phyloP scores from a whole-genome alignment of 257 asterid genomes.

The Dorcoceras hygrometricum region DNA sequence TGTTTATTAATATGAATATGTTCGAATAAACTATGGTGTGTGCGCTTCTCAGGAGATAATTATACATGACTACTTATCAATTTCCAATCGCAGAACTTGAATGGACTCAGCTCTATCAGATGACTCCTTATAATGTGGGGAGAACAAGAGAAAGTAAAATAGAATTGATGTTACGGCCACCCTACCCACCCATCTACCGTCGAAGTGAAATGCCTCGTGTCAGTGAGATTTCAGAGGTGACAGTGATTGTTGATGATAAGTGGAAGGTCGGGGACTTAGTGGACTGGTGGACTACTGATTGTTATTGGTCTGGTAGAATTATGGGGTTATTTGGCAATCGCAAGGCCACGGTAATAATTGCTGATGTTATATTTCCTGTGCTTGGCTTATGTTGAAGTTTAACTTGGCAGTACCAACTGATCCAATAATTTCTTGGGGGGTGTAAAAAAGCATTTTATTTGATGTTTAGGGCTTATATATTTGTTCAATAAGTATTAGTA shows the following conservation, averaged over 20 bases:
- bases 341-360: slow-evolving; percentile 56
- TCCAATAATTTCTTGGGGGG: not conserved
- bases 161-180: slow-evolving; percentile 63
- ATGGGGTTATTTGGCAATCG: slow-evolving; percentile 37
- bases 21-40: not conserved
- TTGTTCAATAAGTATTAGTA: slow-evolving; percentile 8
- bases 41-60: not conserved
- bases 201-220: slow-evolving; percentile 31
- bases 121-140: slow-evolving; percentile 25
- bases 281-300: slow-evolving; percentile 51
- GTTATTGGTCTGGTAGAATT: slow-evolving; percentile 71
- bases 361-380: not conserved
- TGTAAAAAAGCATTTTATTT: not conserved
- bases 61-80: not conserved
- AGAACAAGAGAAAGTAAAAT: slow-evolving; percentile 20
- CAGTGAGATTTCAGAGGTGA: slow-evolving; percentile 37
- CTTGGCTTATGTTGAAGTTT: slow-evolving; percentile 1
- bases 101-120: slow-evolving; percentile 45
- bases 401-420: not conserved
- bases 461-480: slow-evolving; percentile 10
- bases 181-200: slow-evolving; percentile 48
- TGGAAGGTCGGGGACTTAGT: slow-evolving; percentile 86
- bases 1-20: not conserved
- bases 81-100: slow-evolving; percentile 37
- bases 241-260: slow-evolving; percentile 39